phyloP scores from a whole-genome alignment of 176 grass and related monocot species.

The Thalia dealbata region DNA sequence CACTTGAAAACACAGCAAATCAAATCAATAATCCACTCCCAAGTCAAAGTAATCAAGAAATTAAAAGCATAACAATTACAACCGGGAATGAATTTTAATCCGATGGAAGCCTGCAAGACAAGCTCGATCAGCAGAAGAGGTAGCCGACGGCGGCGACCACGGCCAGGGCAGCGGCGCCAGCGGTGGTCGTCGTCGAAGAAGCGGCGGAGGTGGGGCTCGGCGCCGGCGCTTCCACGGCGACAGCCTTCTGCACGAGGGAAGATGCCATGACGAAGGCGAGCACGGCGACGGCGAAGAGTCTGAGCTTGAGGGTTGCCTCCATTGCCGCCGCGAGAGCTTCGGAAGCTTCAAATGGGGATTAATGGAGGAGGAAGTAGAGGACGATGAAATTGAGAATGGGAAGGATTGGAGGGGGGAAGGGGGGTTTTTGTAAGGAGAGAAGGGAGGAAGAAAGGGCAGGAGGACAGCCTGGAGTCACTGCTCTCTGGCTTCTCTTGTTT shows the following conservation, averaged over 20 bases:
- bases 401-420: neutral
- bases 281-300: neutral
- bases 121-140: neutral
- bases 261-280: neutral
- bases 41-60: neutral
- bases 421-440: neutral
- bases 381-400: neutral
- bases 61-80: neutral
- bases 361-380: neutral
- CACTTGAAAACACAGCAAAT: neutral
- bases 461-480: neutral
- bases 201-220: neutral
- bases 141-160: neutral
- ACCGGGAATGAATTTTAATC: neutral
- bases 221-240: neutral
- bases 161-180: neutral
- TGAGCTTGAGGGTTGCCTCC: constrained; percentile 1
- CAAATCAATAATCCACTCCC: neutral
- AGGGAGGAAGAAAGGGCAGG: neutral
- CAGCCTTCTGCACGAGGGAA: neutral
- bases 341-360: neutral
- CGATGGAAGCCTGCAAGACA: neutral
- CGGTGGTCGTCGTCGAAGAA: neutral
- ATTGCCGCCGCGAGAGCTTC: neutral
- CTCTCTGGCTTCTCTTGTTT: no score